A percentile compares a stretch with the other conserved stretches of the same genome.
These are phyloP conservation scores for Themeda triandra DNA, from an alignment of 176 grass and related monocot genomes.

Conservation along the genomic window DNA sequence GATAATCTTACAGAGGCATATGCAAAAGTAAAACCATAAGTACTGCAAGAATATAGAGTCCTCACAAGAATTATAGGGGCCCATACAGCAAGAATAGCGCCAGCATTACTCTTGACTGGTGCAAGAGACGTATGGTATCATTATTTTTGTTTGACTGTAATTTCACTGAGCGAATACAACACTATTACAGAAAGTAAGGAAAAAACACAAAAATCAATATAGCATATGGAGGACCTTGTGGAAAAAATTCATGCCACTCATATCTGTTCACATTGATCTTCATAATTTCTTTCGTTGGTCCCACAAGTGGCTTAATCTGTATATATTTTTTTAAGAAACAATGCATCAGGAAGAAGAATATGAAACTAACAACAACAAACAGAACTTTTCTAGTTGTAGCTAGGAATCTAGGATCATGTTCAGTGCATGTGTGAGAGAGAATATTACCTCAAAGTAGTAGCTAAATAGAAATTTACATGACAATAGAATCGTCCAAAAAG, in stretches of 20 bases:
- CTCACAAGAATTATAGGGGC: conserved; percentile 84
- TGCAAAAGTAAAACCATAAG: neutral
- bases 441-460: conserved; percentile 88
- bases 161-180: neutral
- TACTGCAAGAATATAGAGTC: conserved; percentile 22
- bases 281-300: conserved; percentile 90
- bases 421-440: neutral
- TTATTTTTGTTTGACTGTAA: conserved; percentile 20
- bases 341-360: conserved; percentile 8
- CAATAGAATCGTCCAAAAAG: conserved; percentile 80
- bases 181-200: neutral
- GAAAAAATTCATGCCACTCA: conserved; percentile 98
- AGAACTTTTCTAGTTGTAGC: neutral
- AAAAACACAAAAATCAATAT: neutral
- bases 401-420: conserved; percentile 18
- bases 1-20: conserved; percentile 15
- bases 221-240: conserved; percentile 61
- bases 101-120: conserved; percentile 83
- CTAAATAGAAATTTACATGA: conserved; percentile 96
- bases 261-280: conserved; percentile 78
- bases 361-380: conserved; percentile 4
- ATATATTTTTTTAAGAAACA: conserved; percentile 26
- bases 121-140: conserved; percentile 16
- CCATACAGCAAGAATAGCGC: conserved; percentile 95
- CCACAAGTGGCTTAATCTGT: conserved; percentile 96